Conservation (phyloP, 164 flowering plant genomes). For the Amborella trichopoda region DNA sequence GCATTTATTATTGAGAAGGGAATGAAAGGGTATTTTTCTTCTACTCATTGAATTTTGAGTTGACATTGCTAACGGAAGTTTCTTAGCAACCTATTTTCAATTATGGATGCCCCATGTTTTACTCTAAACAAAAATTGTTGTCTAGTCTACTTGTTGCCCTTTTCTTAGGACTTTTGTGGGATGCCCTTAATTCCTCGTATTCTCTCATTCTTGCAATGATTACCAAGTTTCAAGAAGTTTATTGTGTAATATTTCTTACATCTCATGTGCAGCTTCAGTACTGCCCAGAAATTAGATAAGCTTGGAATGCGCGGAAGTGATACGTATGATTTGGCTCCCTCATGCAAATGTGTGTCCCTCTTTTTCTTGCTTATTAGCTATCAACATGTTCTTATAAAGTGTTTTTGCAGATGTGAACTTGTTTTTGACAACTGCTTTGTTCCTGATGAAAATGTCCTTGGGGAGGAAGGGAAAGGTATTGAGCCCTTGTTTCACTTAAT, state of each 20-base stretch:
- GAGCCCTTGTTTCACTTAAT: no score
- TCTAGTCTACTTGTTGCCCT: no score
- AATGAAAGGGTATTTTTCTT: slow-evolving; percentile 64
- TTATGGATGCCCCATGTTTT: no score
- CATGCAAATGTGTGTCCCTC: background rate
- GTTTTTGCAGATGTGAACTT: slow-evolving; percentile 77
- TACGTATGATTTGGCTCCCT: slow-evolving; percentile 42
- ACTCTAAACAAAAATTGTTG: no score
- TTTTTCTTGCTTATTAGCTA: background rate
- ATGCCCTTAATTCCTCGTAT: no score
- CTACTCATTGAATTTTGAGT: background rate
- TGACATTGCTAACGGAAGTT: no score
- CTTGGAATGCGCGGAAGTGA: slow-evolving; percentile 99
- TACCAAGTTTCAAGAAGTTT: no score
- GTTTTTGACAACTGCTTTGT: slow-evolving; percentile 98
- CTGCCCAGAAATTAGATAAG: slow-evolving; percentile 97
- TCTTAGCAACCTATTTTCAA: no score
- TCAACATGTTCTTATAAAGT: background rate
- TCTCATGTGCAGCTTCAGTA: slow-evolving; percentile 95
- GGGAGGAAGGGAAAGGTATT: slow-evolving; percentile 99
- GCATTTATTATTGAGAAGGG: slow-evolving; percentile 97
- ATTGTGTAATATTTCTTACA: no score
- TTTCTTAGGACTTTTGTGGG: no score
- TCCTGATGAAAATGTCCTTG: slow-evolving; percentile 90
- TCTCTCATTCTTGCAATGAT: no score